phyloP scores from a whole-genome alignment of 73 alveolate genomes.

The Blepharisma stoltei region DNA sequence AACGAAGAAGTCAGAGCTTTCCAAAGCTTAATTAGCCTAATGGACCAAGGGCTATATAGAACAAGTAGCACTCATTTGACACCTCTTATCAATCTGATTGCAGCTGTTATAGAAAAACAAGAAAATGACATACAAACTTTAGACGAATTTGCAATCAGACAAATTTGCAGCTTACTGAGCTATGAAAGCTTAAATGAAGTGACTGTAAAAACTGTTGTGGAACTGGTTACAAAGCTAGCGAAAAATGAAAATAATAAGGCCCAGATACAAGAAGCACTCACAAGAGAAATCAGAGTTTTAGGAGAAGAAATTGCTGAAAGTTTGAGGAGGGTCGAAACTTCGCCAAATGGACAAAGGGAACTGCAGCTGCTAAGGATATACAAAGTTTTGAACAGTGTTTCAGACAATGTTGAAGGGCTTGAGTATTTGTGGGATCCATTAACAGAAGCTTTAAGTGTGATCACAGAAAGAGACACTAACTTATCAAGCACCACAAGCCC shows the following conservation, averaged over 20 bases:
- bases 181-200: slow-evolving; percentile 23
- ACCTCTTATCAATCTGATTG: background rate
- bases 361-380: background rate
- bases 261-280: background rate
- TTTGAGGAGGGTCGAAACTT: background rate
- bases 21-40: background rate
- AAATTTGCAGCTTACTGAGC: slow-evolving; percentile 13
- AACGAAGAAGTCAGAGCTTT: background rate
- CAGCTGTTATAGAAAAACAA: background rate
- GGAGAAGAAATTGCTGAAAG: background rate
- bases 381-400: slow-evolving; percentile 8
- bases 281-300: background rate
- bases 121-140: slow-evolving; percentile 1
- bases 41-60: slow-evolving; percentile 13
- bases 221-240: slow-evolving; percentile 8
- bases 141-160: background rate
- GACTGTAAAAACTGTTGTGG: slow-evolving; percentile 22
- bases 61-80: slow-evolving; percentile 16
- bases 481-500: slow-evolving; percentile 21
- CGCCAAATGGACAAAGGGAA: slow-evolving; percentile 15
- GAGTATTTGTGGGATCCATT: slow-evolving; percentile 19
- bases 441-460: background rate
- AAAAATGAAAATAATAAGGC: slow-evolving; percentile 7
- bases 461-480: background rate
- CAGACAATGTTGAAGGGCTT: background rate